Base-by-base conservation (phyloP, 2,329 filamentous ascomycete species). In the Sphaerostilbella broomeana region DNA sequence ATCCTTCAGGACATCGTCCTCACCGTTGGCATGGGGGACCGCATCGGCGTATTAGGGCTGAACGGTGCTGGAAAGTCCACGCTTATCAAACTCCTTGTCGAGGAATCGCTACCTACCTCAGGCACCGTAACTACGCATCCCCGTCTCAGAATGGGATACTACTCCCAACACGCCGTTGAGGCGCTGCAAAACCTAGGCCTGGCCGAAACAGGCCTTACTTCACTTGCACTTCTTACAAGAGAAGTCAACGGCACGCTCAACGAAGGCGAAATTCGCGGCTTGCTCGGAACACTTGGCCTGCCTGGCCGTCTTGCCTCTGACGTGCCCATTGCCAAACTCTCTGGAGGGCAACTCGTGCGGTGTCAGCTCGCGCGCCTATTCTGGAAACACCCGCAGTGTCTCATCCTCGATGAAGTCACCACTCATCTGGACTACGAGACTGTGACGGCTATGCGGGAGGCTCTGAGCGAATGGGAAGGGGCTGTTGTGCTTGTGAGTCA, bases 41-140 rank as follows among this genome's bases (percentile, higher is more conserved):
- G 86, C 1, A 67, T 90, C 17, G 86, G 84, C 0, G 70, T 94
- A 27, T 69, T 86, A 17, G 87, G 86, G 0, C 68, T 92, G 29
- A 94, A 94, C 56, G 87, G 86, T 1, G 75, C 78, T 1, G 87
- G 87, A 2, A 94, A 94, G 59, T 86, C 84, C 2, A 92, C 86
- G 0, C 67, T 94, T 8, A 70, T 90, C 42, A 79, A 76, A 33
- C 63, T 90, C 4, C 71, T 90, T 3, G 78, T 80, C n/a, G 77
- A 73, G 1, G 68, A 70, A 11, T 59, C 71, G 2, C 66, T 65
- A 5, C 79, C 82, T 0, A 75, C 73, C 0, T 67, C 70, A 3
- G 84, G 86, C 1, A 75, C 68, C 0, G 62, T 85, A 2, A 72
- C 74, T 1, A 69, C 69, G 0, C 86, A 94, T 57, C 74, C 86